Conservation (phyloP, 208 protist species). For the Wallacemonas sp. region DNA sequence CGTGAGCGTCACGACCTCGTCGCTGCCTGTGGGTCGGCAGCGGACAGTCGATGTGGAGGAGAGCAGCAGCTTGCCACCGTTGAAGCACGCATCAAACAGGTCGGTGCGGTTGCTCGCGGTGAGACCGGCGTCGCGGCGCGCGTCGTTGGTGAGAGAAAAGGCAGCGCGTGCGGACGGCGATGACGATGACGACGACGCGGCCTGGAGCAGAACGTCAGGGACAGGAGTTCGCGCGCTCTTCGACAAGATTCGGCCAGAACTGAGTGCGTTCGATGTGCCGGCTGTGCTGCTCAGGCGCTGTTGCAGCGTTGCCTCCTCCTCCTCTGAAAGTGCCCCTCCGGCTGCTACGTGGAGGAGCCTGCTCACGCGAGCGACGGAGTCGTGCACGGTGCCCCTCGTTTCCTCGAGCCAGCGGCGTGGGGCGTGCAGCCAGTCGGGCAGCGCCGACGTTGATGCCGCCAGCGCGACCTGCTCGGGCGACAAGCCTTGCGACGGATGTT, state of each 20-base stretch:
- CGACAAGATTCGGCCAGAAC: no score
- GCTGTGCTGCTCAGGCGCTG: no score
- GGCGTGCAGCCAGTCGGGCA: constrained; percentile 16
- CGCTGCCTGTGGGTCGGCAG: background rate
- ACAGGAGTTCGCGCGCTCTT: no score
- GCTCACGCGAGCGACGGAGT: background rate
- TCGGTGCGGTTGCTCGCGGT: background rate
- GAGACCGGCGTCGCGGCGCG: background rate
- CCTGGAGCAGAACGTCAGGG: no score
- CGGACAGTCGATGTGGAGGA: background rate
- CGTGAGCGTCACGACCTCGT: constrained; percentile 30
- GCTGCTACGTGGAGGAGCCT: constrained; percentile 16
- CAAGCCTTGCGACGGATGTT: background rate
- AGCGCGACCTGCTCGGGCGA: background rate
- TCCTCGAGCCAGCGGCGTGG: constrained; percentile 12
- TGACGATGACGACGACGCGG: no score
- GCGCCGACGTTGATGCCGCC: background rate
- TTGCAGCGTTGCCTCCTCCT: constrained; percentile 7
- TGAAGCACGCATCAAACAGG: background rate
- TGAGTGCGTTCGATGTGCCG: no score
- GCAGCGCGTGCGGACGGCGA: background rate
- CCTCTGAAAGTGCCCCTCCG: constrained; percentile 8
- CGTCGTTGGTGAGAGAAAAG: background rate
- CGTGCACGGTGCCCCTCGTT: background rate
- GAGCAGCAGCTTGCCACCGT: background rate